phyloP scores from a whole-genome alignment of 225 moss, liverwort and hornwort species.

The Marchantia polymorpha region DNA sequence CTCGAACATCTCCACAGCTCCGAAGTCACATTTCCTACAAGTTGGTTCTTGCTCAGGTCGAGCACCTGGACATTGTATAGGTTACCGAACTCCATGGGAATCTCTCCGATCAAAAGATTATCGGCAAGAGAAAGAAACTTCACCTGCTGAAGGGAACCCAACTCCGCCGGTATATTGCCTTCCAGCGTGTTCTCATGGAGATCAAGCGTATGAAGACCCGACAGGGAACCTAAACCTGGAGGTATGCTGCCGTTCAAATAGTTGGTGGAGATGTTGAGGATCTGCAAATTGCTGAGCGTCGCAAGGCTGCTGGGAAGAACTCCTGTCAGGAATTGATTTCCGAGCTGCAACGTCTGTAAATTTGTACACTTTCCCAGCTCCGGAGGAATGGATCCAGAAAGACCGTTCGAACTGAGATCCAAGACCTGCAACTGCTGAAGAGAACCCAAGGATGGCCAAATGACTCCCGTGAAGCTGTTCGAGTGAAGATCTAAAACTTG shows the following conservation, averaged over 20 bases:
- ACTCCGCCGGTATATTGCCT: conserved; percentile 46
- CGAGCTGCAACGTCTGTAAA: conserved; percentile 50
- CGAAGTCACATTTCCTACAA: conserved; percentile 55
- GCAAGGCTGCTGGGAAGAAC: conserved; percentile 56
- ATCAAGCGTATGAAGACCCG: conserved; percentile 45
- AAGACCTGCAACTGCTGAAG: conserved; percentile 67
- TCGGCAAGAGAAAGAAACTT: conserved; percentile 45
- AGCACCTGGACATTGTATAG: conserved; percentile 54
- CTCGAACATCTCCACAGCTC: conserved; percentile 56
- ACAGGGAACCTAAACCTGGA: conserved; percentile 39
- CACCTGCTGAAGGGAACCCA: conserved; percentile 47
- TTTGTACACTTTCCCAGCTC: conserved; percentile 61
- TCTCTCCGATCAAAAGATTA: conserved; percentile 62
- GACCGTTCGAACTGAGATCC: conserved; percentile 52
- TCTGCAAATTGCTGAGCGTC: conserved; percentile 41
- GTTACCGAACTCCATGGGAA: conserved; percentile 43
- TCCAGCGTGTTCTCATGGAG: conserved; percentile 44
- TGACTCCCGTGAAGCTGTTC: conserved; percentile 50
- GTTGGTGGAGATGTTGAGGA: conserved; percentile 55
- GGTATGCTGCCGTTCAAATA: conserved; percentile 57
- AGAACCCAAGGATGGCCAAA: conserved; percentile 51
- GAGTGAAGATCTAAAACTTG: conserved; percentile 54
- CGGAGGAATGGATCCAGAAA: conserved; percentile 56
- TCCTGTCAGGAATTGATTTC: conserved; percentile 55
- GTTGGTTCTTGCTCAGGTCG: conserved; percentile 58